A percentile compares a stretch with the other conserved stretches of the same genome.
Evolutionary conservation across 352 stramenopile species (phyloP).

Genomic region (Globisporangium cylindrosporum): DNA sequence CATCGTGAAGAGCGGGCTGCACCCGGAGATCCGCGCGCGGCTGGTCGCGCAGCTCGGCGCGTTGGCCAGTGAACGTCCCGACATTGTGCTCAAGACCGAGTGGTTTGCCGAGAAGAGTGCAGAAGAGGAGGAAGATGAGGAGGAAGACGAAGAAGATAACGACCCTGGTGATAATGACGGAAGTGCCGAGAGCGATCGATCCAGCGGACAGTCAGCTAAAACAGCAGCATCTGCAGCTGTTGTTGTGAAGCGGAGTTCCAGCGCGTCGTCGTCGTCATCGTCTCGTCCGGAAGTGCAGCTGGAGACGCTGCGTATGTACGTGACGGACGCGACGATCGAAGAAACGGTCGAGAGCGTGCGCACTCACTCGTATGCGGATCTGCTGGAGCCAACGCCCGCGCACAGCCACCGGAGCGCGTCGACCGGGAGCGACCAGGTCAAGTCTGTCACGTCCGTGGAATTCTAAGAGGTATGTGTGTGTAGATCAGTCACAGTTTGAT

Average conservation of each 20-base stretch:
- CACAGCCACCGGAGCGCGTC: constrained; percentile 13
- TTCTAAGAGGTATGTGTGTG: not conserved
- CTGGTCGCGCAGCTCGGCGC: constrained; percentile 58
- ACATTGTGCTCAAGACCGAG: constrained; percentile 68
- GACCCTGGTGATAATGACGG: constrained; percentile 17
- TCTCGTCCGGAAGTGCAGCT: constrained; percentile 21
- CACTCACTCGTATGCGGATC: constrained; percentile 30
- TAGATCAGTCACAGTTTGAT: not conserved
- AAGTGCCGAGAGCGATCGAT: constrained; percentile 7
- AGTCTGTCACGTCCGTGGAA: constrained; percentile 17
- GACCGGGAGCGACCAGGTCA: constrained; percentile 1
- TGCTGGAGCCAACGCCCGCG: constrained; percentile 24
- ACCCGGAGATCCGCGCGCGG: constrained; percentile 70
- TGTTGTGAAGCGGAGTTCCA: constrained; percentile 10
- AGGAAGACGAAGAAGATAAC: constrained; percentile 20
- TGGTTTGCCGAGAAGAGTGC: constrained; percentile 52
- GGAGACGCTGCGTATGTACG: constrained; percentile 70
- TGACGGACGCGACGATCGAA: constrained; percentile 33
- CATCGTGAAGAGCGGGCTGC: constrained; percentile 69
- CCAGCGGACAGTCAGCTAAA: not conserved
- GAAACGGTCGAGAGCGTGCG: constrained; percentile 21
- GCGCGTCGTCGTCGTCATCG: not conserved
- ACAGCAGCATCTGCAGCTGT: no score
- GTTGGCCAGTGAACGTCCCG: constrained; percentile 50
- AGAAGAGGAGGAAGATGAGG: constrained; percentile 42